Conservation (phyloP, 2,329 filamentous ascomycete genomes). For the Pseudopithomyces chartarum region DNA sequence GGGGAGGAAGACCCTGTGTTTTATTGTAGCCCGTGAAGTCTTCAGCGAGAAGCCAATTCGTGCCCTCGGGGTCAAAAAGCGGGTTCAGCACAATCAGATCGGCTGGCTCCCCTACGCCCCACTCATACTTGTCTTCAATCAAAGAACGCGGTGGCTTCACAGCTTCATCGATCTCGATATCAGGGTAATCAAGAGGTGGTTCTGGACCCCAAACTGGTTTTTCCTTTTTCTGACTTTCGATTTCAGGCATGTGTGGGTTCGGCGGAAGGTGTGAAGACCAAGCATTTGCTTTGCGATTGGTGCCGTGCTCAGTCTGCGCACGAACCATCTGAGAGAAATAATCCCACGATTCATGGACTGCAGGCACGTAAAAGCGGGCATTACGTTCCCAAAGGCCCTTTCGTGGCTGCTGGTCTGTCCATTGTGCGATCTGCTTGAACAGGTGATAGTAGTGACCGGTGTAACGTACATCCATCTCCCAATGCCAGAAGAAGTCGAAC, state of each 20-base stretch:
- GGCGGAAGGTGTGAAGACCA: slow-evolving; percentile 48
- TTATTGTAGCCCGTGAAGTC: slow-evolving; percentile 73
- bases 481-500: slow-evolving; percentile 92
- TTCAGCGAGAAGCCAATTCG: slow-evolving; percentile 73
- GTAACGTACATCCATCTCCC: slow-evolving; percentile 93
- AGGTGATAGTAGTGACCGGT: slow-evolving; percentile 88
- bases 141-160: slow-evolving; percentile 62
- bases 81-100: slow-evolving; percentile 80
- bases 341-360: slow-evolving; percentile 71
- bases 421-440: slow-evolving; percentile 68
- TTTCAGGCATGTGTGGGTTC: slow-evolving; percentile 50
- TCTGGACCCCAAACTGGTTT: slow-evolving; percentile 57
- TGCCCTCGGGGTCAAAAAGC: slow-evolving; percentile 72
- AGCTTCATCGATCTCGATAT: slow-evolving; percentile 58
- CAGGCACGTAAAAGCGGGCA: slow-evolving; percentile 76
- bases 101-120: slow-evolving; percentile 73
- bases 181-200: slow-evolving; percentile 48
- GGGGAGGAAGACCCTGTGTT: slow-evolving; percentile 62
- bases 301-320: slow-evolving; percentile 62
- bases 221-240: slow-evolving; percentile 47
- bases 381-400: slow-evolving; percentile 79
- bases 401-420: slow-evolving; percentile 70
- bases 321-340: slow-evolving; percentile 71
- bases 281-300: slow-evolving; percentile 50
- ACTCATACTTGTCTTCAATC: slow-evolving; percentile 60